Evolutionary conservation across 108 stramenopile species (phyloP).

Genomic region (Nitzschia sp.): DNA sequence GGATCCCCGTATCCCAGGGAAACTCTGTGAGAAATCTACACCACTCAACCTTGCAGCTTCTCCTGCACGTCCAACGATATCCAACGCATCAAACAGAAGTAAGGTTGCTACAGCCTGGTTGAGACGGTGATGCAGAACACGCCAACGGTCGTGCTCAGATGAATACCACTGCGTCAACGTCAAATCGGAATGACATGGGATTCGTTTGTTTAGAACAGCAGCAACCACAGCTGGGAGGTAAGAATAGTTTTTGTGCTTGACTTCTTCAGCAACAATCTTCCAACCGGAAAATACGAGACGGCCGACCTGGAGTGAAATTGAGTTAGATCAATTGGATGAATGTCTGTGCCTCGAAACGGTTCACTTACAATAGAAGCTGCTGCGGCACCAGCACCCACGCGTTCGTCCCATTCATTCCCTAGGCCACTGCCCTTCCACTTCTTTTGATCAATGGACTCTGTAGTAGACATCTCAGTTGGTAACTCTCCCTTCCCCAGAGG

Average conservation of each 20-base stretch:
- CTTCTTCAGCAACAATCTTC: conserved; percentile 85
- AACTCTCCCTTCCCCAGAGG: conserved; percentile 13
- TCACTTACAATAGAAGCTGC: conserved; percentile 79
- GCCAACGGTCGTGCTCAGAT: conserved; percentile 62
- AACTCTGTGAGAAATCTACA: conserved; percentile 85
- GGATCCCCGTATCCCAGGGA: conserved; percentile 80
- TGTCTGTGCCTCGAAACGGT: background rate
- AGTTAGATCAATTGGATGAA: background rate
- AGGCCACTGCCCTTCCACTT: conserved; percentile 76
- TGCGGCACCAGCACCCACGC: conserved; percentile 86
- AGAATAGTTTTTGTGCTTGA: conserved; percentile 83
- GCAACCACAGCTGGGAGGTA: conserved; percentile 83
- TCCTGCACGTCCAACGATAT: conserved; percentile 87
- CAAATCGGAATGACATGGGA: conserved; percentile 76
- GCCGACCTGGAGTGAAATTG: conserved; percentile 45
- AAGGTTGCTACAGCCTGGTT: conserved; percentile 64
- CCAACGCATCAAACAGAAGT: conserved; percentile 78
- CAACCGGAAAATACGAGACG: conserved; percentile 73
- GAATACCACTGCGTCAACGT: conserved; percentile 78
- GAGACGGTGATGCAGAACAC: conserved; percentile 73
- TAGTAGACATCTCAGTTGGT: conserved; percentile 16
- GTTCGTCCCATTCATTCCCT: conserved; percentile 85
- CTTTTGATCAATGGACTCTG: conserved; percentile 16
- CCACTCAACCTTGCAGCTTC: conserved; percentile 88
- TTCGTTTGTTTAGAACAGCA: conserved; percentile 68